A percentile compares a stretch with the other conserved stretches of the same genome.
Evolutionary conservation across 176 grass and related monocot genomes (phyloP).

Genomic region (Carex parvula): DNA sequence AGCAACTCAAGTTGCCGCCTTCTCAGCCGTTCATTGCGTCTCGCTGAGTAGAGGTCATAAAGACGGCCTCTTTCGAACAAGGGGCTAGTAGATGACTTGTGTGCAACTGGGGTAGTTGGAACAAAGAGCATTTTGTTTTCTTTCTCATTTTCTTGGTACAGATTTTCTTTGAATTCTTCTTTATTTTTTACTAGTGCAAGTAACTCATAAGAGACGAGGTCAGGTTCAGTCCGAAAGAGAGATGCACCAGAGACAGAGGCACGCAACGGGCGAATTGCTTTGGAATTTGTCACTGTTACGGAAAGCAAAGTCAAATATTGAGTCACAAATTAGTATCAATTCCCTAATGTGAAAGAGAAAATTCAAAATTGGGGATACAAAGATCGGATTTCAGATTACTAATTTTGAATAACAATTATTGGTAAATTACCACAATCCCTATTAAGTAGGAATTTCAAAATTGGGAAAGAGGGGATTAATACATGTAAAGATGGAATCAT

Average conservation of each 20-base stretch:
- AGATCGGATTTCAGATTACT: background rate
- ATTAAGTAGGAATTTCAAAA: background rate
- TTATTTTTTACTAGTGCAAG: background rate
- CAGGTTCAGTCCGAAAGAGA: slow-evolving; percentile 28
- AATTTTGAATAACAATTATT: background rate
- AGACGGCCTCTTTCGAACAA: slow-evolving; percentile 72
- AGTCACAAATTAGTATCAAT: background rate
- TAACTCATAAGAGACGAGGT: slow-evolving; percentile 33
- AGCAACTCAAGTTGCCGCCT: slow-evolving; percentile 52
- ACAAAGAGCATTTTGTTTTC: slow-evolving; percentile 11
- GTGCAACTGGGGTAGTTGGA: slow-evolving; percentile 12
- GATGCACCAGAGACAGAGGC: slow-evolving; percentile 43
- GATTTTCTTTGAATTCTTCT: slow-evolving; percentile 33
- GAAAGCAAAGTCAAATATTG: background rate
- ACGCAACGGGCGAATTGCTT: slow-evolving; percentile 33
- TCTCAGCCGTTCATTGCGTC: slow-evolving; percentile 76
- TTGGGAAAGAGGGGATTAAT: background rate
- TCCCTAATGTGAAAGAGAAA: background rate
- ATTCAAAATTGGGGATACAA: background rate
- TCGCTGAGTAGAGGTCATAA: slow-evolving; percentile 77
- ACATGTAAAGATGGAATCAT: no score
- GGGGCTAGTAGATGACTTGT: slow-evolving; percentile 26
- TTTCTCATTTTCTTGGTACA: slow-evolving; percentile 27
- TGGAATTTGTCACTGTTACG: slow-evolving; percentile 43
- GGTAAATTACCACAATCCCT: background rate